Base-by-base conservation (phyloP, 495 filamentous ascomycete species). In the Hapsidospora chrysogenum region DNA sequence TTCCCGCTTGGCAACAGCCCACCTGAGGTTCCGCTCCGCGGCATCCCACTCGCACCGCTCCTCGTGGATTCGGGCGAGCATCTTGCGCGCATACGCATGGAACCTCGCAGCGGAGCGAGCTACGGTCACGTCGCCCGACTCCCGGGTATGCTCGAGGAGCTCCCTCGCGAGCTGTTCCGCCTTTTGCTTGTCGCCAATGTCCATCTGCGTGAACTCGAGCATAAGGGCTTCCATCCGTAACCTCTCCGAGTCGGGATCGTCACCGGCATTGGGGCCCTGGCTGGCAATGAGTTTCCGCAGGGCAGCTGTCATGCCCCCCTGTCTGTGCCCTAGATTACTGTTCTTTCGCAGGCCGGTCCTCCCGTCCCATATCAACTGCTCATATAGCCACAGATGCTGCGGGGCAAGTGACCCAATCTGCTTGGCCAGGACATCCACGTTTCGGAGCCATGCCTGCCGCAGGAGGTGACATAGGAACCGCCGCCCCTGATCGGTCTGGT, bases 351-450 rank as follows among this genome's bases (percentile, higher is more conserved):
- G 33, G 9, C 15, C 17, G n/a, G 33, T 27, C 16, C 33, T 19
- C 11, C 22, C 33, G 14, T 36, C 33, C 33, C 33, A 36, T n/a
- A 36, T 36, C 33, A 36, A n/a, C 15, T 36, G 33, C 33, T 36
- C 33, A n/a, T 36, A 36, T 9, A 36, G 33, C 33, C 33, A 36
- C 8, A 36, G 25, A 5, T 36, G 20, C 15, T 36, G 33, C 9
- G 33, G 22, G 6, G 33, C 22, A 7, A 23, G 17, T 9, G 18
- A 15, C 4, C 25, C 25, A 17, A 36, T 36, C 16, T 36, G 23
- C 13, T 36, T 22, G 4, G 21, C 5, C 2, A 36, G 33, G 11
- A 36, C 16, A 27, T 36, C 21, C 20, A 36, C 33, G 11, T 36
- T 36, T 17, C 33, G 20, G 2, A 36, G 22, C 33, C 33, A 36